Evolutionary conservation across 257 asterid genomes (phyloP), one percentile per base, ranked within the genome.

Genomic region (Cinchona pubescens): DNA sequence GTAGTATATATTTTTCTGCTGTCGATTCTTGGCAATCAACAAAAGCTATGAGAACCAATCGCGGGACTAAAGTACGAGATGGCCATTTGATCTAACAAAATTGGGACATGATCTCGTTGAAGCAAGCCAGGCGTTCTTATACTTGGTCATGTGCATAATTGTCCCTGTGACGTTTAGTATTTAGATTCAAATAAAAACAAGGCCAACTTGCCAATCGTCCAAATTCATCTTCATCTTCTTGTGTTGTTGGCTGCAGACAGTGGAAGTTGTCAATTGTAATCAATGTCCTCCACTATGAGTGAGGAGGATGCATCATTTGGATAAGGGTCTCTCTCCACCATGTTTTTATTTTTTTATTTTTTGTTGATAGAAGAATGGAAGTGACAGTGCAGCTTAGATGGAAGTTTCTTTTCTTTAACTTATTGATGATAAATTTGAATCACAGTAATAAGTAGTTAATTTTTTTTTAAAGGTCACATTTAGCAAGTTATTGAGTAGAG

Each of bases 221-320:
- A 51, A 48, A 53, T 49, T 65, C 45, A 61, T 13, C 27, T 55
- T n/a, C 58, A 21, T 40, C 23, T 30, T 40, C 61, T 58, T 58
- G 67, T 65, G 45, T 68, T 34, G 68, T 30, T 55, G 53, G 29
- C 30, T 40, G 56, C 58, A 53, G 70, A 68, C 69, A 66, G 4
- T 9, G 64, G 64, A 67, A 55, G 67, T 30, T 75, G 79, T 66
- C 67, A 19, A 32, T 40, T 27, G n/a, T n/a, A n/a, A n/a, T n/a
- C n/a, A n/a, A n/a, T n/a, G 51, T 65, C 51, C 2, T n/a, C 62
- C 63, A 13, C 51, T 3, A 6, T 45, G 34, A 21, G 64, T 3
- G 21, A 21, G 60, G 61, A 14, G 30, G 48, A 34, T 65, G 19
- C 0, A 11, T 14, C 32, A 64, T 19, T 51, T 38, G 79, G 74